These are phyloP conservation scores for Acrocalymma vagum DNA, from an alignment of 2,329 filamentous ascomycete genomes.

Conservation along the genomic window DNA sequence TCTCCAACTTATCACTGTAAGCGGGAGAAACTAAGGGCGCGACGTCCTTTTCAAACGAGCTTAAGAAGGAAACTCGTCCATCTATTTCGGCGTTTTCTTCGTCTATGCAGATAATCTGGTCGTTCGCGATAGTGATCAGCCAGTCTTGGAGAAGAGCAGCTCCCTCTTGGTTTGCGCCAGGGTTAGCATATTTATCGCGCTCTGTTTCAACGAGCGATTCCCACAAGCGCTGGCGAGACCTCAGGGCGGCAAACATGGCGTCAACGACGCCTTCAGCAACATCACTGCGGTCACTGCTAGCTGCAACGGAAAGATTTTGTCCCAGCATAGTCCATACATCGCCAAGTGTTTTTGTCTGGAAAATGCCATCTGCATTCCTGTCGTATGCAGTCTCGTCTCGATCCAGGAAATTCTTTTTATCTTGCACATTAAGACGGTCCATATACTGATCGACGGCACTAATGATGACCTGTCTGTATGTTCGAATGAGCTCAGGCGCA, in stretches of 20 bases:
- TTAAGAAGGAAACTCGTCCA: conserved; percentile 80
- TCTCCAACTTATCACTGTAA: conserved; percentile 76
- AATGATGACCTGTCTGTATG: conserved; percentile 95
- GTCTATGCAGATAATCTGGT: conserved; percentile 98
- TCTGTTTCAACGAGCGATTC: conserved; percentile 90
- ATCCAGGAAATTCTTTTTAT: conserved; percentile 81
- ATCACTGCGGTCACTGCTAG: conserved; percentile 84
- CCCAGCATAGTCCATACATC: conserved; percentile 98
- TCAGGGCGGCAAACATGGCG: conserved; percentile 90
- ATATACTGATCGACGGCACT: conserved; percentile 98
- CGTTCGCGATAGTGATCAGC: conserved; percentile 96
- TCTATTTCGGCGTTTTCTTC: conserved; percentile 69
- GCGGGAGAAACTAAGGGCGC: conserved; percentile 80
- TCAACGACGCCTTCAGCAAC: conserved; percentile 96
- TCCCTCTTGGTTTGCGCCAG: conserved; percentile 74
- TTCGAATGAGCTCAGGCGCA: conserved; percentile 87
- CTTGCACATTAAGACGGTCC: conserved; percentile 85
- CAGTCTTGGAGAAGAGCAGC: conserved; percentile 83
- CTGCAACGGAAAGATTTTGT: conserved; percentile 88
- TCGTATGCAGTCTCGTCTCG: conserved; percentile 84
- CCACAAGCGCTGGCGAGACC: conserved; percentile 84
- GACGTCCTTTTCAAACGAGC: conserved; percentile 85
- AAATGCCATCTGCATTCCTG: conserved; percentile 78
- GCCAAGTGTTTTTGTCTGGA: conserved; percentile 88
- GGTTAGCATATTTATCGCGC: conserved; percentile 71